Evolutionary conservation across 2,329 filamentous ascomycete species (phyloP).

Genomic region (Endoconidiophora polonica): DNA sequence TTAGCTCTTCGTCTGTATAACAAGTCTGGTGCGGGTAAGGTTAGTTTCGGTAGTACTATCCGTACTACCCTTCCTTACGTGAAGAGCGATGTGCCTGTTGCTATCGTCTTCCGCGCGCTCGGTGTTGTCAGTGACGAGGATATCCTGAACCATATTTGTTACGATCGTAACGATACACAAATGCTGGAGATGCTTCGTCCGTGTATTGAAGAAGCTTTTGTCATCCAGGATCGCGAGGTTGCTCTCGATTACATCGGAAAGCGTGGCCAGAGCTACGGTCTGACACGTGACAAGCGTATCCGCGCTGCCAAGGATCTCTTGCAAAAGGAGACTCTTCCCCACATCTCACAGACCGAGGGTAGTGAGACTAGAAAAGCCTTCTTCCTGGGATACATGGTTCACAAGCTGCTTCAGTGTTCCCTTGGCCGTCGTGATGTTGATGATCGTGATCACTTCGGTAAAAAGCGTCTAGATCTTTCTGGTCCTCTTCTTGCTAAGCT

Average conservation of each 20-base stretch:
- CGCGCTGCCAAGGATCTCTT: slow-evolving; percentile 86
- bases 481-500: slow-evolving; percentile 90
- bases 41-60: slow-evolving; percentile 72
- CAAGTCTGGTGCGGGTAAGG: slow-evolving; percentile 65
- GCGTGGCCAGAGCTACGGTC: slow-evolving; percentile 55
- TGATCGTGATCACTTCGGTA: slow-evolving; percentile 96
- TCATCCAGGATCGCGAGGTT: slow-evolving; percentile 87
- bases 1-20: slow-evolving; percentile 80
- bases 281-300: slow-evolving; percentile 73
- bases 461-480: slow-evolving; percentile 91
- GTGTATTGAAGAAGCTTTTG: slow-evolving; percentile 91
- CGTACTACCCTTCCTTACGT: slow-evolving; percentile 86
- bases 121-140: slow-evolving; percentile 96
- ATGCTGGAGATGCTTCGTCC: slow-evolving; percentile 97
- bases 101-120: slow-evolving; percentile 85
- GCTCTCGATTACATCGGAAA: slow-evolving; percentile 92
- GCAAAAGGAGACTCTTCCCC: slow-evolving; percentile 90
- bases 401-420: slow-evolving; percentile 83
- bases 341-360: slow-evolving; percentile 89
- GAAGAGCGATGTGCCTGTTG: slow-evolving; percentile 83
- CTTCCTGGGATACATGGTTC: slow-evolving; percentile 98
- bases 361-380: slow-evolving; percentile 94
- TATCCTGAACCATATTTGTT: slow-evolving; percentile 94
- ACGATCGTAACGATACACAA: slow-evolving; percentile 83
- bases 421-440: slow-evolving; percentile 86